Percentiles rank a stretch among this genome's conserved stretches.
Evolutionary conservation across 2,329 filamentous ascomycete species (phyloP).

Genomic region (Sporothrix pallida): DNA sequence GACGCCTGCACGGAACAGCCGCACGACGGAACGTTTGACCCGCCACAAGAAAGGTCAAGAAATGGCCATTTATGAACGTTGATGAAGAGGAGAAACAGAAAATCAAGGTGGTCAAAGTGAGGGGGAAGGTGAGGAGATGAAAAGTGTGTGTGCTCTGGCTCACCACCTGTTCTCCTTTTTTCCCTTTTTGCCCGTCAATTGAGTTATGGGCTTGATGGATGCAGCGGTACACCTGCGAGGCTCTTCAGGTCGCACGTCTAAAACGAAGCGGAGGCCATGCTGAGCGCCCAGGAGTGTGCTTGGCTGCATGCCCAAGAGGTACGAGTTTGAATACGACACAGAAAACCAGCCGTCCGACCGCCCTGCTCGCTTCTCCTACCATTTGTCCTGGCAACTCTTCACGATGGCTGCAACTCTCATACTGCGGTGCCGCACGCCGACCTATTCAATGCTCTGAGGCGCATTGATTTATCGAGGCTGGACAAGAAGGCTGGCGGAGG

Average conservation of each 20-base stretch:
- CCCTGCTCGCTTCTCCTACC: background rate
- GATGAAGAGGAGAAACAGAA: background rate
- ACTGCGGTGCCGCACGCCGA: background rate
- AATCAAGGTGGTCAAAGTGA: background rate
- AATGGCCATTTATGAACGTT: background rate
- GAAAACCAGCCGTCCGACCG: background rate
- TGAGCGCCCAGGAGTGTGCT: background rate
- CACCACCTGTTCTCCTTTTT: background rate
- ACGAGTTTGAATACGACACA: constrained; percentile 9
- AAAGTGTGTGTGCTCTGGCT: background rate
- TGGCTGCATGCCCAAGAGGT: constrained; percentile 6
- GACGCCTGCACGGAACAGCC: constrained; percentile 9
- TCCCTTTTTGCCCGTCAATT: background rate
- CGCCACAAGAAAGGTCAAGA: background rate
- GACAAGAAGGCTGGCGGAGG: background rate
- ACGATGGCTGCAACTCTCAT: too few relatives aligned
- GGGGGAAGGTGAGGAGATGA: background rate
- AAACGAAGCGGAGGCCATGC: constrained; percentile 3
- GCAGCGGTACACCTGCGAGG: background rate
- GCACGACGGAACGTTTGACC: constrained; percentile 9
- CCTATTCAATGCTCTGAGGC: background rate
- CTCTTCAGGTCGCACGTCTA: background rate
- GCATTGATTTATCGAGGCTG: background rate
- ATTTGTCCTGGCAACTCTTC: background rate
- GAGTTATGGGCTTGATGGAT: too few relatives aligned